Evolutionary conservation across 169 alveolate genomes (phyloP).

Genomic region (Eimeria falciformis): DNA sequence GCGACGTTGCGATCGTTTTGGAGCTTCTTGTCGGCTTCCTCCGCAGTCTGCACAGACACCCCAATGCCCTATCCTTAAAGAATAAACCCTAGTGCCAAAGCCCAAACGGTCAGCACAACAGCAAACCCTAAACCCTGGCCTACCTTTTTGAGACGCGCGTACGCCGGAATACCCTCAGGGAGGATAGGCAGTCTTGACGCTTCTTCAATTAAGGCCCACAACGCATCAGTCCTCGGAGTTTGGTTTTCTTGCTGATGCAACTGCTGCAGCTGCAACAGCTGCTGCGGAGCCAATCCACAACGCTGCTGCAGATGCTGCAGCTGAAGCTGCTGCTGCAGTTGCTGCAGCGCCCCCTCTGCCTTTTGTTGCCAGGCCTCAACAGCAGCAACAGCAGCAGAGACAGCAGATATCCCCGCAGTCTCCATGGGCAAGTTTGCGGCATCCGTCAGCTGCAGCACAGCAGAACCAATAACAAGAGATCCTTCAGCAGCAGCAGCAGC

Average conservation of each 20-base stretch:
- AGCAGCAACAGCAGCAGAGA: constrained; percentile 54
- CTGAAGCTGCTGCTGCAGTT: constrained; percentile 63
- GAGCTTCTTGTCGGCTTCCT: constrained; percentile 54
- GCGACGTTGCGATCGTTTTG: constrained; percentile 50
- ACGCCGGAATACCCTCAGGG: constrained; percentile 53
- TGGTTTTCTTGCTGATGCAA: too few species aligned
- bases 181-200: constrained; percentile 52
- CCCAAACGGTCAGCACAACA: not conserved
- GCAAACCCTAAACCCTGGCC: constrained; percentile 12
- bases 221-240: constrained; percentile 31
- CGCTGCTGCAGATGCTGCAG: constrained; percentile 66
- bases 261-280: constrained; percentile 59
- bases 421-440: constrained; percentile 56
- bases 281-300: constrained; percentile 58
- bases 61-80: constrained; percentile 3
- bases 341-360: constrained; percentile 66
- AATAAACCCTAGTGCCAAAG: not conserved
- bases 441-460: constrained; percentile 56
- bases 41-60: constrained; percentile 38
- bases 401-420: constrained; percentile 41
- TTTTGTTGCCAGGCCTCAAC: constrained; percentile 49
- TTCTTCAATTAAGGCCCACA: constrained; percentile 49
- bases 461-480: not conserved
- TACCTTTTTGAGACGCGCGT: constrained; percentile 22
- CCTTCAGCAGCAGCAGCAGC: constrained; percentile 18